phyloP scores from a whole-genome alignment of 2,329 filamentous ascomycete genomes.

The Zymoseptoria ardabiliae region DNA sequence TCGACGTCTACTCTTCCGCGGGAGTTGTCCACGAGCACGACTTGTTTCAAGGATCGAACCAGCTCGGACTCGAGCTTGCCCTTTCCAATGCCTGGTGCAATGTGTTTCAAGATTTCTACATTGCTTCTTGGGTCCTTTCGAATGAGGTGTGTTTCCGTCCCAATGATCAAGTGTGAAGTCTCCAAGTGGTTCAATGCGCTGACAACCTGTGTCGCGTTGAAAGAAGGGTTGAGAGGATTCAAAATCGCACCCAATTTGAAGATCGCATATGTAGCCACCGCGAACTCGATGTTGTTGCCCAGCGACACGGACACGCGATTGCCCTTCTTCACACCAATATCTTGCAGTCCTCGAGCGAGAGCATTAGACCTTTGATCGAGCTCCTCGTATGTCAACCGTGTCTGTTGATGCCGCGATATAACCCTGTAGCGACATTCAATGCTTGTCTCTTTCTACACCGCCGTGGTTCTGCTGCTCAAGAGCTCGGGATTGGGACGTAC shows the following conservation, averaged over 20 bases:
- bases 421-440: conserved; percentile 36
- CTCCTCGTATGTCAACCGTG: conserved; percentile 61
- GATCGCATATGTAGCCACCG: conserved; percentile 75
- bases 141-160: conserved; percentile 78
- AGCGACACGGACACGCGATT: conserved; percentile 79
- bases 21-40: conserved; percentile 77
- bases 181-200: conserved; percentile 70
- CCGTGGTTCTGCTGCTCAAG: neutral
- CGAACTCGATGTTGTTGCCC: conserved; percentile 79
- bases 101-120: conserved; percentile 47
- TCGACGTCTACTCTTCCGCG: conserved; percentile 44
- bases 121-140: conserved; percentile 56
- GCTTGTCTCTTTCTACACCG: conserved; percentile 1
- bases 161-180: conserved; percentile 69
- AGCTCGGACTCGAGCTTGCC: conserved; percentile 44
- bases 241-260: conserved; percentile 93
- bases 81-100: conserved; percentile 18
- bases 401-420: conserved; percentile 55
- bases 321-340: conserved; percentile 68
- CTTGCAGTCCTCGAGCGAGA: conserved; percentile 61
- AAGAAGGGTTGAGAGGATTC: conserved; percentile 85
- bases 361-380: conserved; percentile 71
- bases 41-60: conserved; percentile 61
- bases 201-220: conserved; percentile 70
- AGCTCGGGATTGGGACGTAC: conserved; percentile 31